These are phyloP conservation scores for Cicer judaicum DNA, from an alignment of 306 rosid genomes.

Conservation along the genomic window DNA sequence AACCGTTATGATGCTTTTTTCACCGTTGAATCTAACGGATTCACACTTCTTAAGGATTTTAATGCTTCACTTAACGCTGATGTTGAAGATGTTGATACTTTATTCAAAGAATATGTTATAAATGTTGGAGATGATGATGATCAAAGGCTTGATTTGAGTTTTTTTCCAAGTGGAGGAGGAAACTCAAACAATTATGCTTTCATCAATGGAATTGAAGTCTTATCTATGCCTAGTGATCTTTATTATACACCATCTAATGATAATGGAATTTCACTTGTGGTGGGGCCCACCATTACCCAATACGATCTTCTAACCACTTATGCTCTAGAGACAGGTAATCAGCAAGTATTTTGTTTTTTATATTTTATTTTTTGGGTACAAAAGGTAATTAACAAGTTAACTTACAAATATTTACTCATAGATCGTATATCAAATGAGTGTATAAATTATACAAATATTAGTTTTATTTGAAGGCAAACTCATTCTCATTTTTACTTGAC, in stretches of 20 bases:
- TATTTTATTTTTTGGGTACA: no score
- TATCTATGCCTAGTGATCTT: conserved; percentile 73
- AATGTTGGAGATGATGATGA: conserved; percentile 29
- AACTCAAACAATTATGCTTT: conserved; percentile 54
- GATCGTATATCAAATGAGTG: no score
- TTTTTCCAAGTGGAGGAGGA: conserved; percentile 43
- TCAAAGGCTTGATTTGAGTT: conserved; percentile 50
- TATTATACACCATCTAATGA: conserved; percentile 41
- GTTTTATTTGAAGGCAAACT: no score
- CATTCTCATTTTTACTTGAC: no score
- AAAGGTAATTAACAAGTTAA: no score
- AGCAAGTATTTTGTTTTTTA: background rate
- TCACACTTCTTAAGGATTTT: conserved; percentile 49
- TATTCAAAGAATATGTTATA: conserved; percentile 54
- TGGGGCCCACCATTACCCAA: background rate
- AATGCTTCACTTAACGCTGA: conserved; percentile 49
- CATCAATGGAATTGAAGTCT: conserved; percentile 72
- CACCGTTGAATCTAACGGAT: conserved; percentile 41
- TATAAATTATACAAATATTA: no score
- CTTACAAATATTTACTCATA: no score
- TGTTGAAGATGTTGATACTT: background rate
- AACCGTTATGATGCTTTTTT: conserved; percentile 42
- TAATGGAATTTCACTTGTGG: background rate
- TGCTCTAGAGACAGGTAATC: conserved; percentile 41
- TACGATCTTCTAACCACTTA: background rate